Evolutionary conservation across 2,329 filamentous ascomycete genomes (phyloP).

Genomic region (Exophiala alcalophila): DNA sequence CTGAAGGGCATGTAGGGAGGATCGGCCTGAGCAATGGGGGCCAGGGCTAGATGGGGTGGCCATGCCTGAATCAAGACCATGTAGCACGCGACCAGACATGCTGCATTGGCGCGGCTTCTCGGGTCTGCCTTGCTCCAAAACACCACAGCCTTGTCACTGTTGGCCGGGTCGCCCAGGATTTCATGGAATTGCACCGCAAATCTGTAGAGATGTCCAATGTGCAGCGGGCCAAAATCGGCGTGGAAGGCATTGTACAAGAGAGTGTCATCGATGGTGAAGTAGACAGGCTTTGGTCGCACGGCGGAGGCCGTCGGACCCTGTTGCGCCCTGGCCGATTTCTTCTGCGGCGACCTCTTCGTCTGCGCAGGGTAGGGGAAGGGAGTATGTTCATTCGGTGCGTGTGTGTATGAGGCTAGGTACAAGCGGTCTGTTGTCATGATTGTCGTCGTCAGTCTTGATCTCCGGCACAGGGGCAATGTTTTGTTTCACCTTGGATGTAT

Average conservation of each 20-base stretch:
- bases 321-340: constrained; percentile 66
- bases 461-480: constrained; percentile 36
- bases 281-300: constrained; percentile 67
- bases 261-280: constrained; percentile 91
- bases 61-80: constrained; percentile 98
- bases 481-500: constrained; percentile 76
- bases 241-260: constrained; percentile 98
- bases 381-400: constrained; percentile 75
- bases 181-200: constrained; percentile 96
- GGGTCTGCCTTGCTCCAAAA: constrained; percentile 95
- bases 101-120: constrained; percentile 83
- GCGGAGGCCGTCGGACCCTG: constrained; percentile 53
- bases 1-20: constrained; percentile 98
- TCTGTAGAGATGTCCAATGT: constrained; percentile 94
- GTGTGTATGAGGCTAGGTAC: constrained; percentile 88
- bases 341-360: constrained; percentile 65
- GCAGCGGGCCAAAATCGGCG: constrained; percentile 94
- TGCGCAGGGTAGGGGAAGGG: constrained; percentile 75
- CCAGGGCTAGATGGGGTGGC: constrained; percentile 92
- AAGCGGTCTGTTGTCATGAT: constrained; percentile 66
- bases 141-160: constrained; percentile 84
- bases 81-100: constrained; percentile 92
- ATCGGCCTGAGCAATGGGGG: constrained; percentile 93
- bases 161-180: constrained; percentile 84
- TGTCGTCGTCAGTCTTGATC: constrained; percentile 17